Base-by-base conservation (phyloP, 73 alveolate genomes). In the Paramecium biaurelia region DNA sequence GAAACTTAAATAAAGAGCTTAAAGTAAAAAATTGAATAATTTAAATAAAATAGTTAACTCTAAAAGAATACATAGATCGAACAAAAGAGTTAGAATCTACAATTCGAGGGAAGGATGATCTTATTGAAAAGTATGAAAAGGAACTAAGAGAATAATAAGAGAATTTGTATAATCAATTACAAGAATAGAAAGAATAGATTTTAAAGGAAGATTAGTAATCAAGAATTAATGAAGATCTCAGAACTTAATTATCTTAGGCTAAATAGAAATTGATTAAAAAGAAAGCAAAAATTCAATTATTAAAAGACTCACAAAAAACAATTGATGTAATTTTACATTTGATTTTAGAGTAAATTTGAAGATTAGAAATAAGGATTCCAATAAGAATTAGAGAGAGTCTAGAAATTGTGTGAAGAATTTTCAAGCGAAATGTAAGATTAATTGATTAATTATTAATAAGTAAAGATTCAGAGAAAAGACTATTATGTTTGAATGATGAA, bases 351-450 rank as follows among this genome's bases (percentile, higher is more conserved):
- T 23, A 79, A 79, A 43, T 43, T 79, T 79, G 90, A 79, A 79
- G 90, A 79, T 47, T 45, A 79, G 26, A 43, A 43, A 47, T 9
- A 42, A 24, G 37, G 32, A 21, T 79, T 79, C 14, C 12, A 79
- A 79, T 43, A 41, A 79, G 90, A 79, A 23, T 79, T 79, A 45
- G 90, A 79, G 28, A 79, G 90, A 79, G 90, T 79, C 26, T 12
- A 38, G 37, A 79, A 79, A 47, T 79, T 79, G 12, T 79, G 90
- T 20, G 90, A 79, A 79, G 90, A 79, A 9, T 79, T 79, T 18
- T 79, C 90, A 24, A 38, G 14, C 23, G 90, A 79, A 23, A 79
- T 79, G 72, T 74, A 74, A 53, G 68, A 74, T 37, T 37, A 37
- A 12, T 53, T 4, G 14, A 53, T 18, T 53, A 18, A 53, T 53